Conservation (phyloP, 176 grass and related monocot genomes). For the Musa schizocarpa region DNA sequence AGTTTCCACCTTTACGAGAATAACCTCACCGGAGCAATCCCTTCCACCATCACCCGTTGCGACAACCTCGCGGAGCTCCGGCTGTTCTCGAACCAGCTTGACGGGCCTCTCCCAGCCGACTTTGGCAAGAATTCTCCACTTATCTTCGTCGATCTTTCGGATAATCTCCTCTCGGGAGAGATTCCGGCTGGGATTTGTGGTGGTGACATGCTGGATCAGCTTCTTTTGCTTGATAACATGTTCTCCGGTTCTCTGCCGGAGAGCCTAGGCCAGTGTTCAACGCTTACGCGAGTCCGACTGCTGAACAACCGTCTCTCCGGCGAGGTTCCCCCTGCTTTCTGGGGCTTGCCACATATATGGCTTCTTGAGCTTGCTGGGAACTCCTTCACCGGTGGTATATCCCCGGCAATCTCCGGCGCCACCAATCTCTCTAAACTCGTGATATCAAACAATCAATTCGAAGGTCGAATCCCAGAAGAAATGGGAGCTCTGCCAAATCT, state of each 20-base stretch:
- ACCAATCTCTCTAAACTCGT: slow-evolving; percentile 11
- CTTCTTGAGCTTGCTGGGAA: slow-evolving; percentile 15
- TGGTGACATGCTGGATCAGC: not conserved
- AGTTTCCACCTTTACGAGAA: slow-evolving; percentile 13
- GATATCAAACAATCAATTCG: slow-evolving; percentile 10
- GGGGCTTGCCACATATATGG: slow-evolving; percentile 7
- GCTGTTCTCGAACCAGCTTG: slow-evolving; percentile 16
- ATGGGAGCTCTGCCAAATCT: slow-evolving; percentile 9
- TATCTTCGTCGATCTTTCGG: slow-evolving; percentile 8
- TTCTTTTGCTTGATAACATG: not conserved
- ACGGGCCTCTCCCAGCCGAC: slow-evolving; percentile 1
- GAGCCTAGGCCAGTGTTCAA: not conserved
- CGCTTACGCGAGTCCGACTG: slow-evolving; percentile 14
- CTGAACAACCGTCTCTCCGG: slow-evolving; percentile 12
- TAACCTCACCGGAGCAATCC: slow-evolving; percentile 9
- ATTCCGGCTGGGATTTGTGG: slow-evolving; percentile 13
- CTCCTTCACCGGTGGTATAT: slow-evolving; percentile 2
- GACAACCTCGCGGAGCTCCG: not conserved
- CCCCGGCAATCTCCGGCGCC: slow-evolving; percentile 10
- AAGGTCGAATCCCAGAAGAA: slow-evolving; percentile 3
- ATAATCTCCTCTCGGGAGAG: slow-evolving; percentile 8
- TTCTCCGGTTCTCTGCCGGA: slow-evolving; percentile 5
- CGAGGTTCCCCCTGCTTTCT: slow-evolving; percentile 1
- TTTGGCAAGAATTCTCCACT: slow-evolving; percentile 12
- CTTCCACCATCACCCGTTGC: not conserved